Base-by-base conservation (phyloP, 73 alveolate species). In the Uronychia binucleata region DNA sequence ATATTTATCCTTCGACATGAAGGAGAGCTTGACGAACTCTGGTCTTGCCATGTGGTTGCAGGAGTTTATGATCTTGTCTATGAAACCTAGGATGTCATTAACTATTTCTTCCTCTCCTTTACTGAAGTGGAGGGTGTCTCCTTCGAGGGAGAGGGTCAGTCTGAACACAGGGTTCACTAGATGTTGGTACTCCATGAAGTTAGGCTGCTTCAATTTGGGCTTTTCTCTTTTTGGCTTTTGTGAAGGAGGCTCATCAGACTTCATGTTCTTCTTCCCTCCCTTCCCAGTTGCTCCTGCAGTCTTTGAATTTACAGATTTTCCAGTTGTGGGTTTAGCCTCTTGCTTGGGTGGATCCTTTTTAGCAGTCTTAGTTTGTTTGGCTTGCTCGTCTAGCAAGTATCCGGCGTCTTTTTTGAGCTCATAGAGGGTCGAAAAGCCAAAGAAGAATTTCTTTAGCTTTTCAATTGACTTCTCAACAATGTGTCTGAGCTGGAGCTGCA, bases 381-480 rank as follows among this genome's bases (percentile, higher is more conserved):
- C 32, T 13, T 67, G 19, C 79, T 67, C 28, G 14, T 67, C 79
- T 67, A 26, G 8, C 19, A 26, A 76, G 30, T 27, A 11, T 25
- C 58, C 57, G 27, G 30, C 77, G 1, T 81, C 90, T 11, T 82
- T 81, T 31, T 79, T 77, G 11, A 88, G 34, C 46, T 82, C 60
- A 1, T 85, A 58, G 26, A 77, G 31, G 1, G 95, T 74, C 29
- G 78, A 58, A 80, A 90, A 84, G 0, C 86, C 87, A 14, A n/a
- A 58, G 67, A 90, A 90, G 88, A 90, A 85, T n/a, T 84, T 75
- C 19, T 19, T 31, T 30, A 90, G 1, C 28, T 85, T 77, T 1
- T 78, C 78, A 29, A 94, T 74, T 14, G 95, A 85, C 74, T 85
- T 86, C 31, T 94, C 96, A 31, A 94, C 83, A 28, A 89, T 60